phyloP scores from a whole-genome alignment of 179 eudicot species.

The Patellifolia procumbens region DNA sequence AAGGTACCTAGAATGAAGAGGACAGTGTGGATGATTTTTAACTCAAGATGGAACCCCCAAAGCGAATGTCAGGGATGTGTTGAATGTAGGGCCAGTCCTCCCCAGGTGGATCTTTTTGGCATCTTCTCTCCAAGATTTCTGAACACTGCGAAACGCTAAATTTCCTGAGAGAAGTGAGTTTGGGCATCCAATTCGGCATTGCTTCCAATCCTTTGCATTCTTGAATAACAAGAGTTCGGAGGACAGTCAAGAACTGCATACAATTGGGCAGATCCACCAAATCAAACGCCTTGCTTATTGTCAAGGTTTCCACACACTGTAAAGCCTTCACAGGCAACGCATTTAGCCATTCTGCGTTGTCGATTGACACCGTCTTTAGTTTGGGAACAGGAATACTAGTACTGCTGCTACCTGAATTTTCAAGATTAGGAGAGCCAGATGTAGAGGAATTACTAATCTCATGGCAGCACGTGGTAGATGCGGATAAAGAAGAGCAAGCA shows the following conservation, averaged over 20 bases:
- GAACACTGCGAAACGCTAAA: not conserved
- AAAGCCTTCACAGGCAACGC: slow-evolving; percentile 19
- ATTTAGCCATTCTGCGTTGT: not conserved
- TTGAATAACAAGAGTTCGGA: not conserved
- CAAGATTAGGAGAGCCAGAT: too few species aligned
- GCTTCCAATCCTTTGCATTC: not conserved
- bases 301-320: slow-evolving; percentile 4
- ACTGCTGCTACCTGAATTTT: too few species aligned
- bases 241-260: slow-evolving; percentile 22
- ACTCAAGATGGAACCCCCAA: too few species aligned
- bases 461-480: too few species aligned
- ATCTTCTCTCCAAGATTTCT: slow-evolving; percentile 12
- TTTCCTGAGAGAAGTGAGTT: slow-evolving; percentile 13
- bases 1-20: too few species aligned
- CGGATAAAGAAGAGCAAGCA: too few species aligned
- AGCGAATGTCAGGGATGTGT: slow-evolving; percentile 20
- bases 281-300: not conserved
- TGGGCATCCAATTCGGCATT: slow-evolving; percentile 25
- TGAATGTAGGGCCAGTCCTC: slow-evolving; percentile 26
- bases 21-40: too few species aligned
- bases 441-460: too few species aligned
- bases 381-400: too few species aligned
- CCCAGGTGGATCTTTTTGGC: not conserved
- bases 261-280: slow-evolving; percentile 17
- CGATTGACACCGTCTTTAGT: too few species aligned